Percentiles rank a stretch among this genome's conserved stretches.
Conservation (phyloP, 768 basidiomycete genomes). For the Lactifluus pinguis region DNA sequence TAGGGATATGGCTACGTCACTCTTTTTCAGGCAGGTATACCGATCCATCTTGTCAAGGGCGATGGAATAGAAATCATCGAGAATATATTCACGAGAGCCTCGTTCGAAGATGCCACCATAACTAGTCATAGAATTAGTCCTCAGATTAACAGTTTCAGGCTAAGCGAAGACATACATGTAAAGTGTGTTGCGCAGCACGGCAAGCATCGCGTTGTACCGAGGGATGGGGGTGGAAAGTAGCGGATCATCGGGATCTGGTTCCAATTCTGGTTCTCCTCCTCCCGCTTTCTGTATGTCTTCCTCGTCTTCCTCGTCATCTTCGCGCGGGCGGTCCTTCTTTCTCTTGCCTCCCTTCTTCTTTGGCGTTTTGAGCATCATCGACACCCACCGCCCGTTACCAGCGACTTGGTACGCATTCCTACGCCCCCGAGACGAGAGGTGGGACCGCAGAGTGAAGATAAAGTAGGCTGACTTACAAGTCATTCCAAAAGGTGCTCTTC, state of each 20-base stretch:
- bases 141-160: neutral
- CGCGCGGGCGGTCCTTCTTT: slow-evolving; percentile 23
- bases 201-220: slow-evolving; percentile 84
- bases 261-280: slow-evolving; percentile 36
- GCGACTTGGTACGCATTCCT: slow-evolving; percentile 73
- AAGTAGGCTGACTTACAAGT: slow-evolving; percentile 44
- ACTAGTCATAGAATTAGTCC: slow-evolving; percentile 29
- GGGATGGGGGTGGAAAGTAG: slow-evolving; percentile 52
- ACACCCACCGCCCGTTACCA: slow-evolving; percentile 73
- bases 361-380: slow-evolving; percentile 56
- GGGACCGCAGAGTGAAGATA: neutral
- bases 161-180: slow-evolving; percentile 56
- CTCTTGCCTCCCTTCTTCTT: slow-evolving; percentile 43
- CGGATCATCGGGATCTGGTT: slow-evolving; percentile 56
- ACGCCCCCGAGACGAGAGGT: neutral
- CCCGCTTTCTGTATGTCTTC: slow-evolving; percentile 14
- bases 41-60: slow-evolving; percentile 79
- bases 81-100: slow-evolving; percentile 74
- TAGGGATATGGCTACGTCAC: slow-evolving; percentile 49
- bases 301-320: slow-evolving; percentile 22
- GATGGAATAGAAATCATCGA: slow-evolving; percentile 81
- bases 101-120: slow-evolving; percentile 88
- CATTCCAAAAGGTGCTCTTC: slow-evolving; percentile 82
- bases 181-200: slow-evolving; percentile 73
- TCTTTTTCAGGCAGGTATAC: slow-evolving; percentile 64